A percentile compares a stretch with the other conserved stretches of the same genome.
phyloP scores from a whole-genome alignment of 2,329 filamentous ascomycete species.

The Metarhizium brunneum region DNA sequence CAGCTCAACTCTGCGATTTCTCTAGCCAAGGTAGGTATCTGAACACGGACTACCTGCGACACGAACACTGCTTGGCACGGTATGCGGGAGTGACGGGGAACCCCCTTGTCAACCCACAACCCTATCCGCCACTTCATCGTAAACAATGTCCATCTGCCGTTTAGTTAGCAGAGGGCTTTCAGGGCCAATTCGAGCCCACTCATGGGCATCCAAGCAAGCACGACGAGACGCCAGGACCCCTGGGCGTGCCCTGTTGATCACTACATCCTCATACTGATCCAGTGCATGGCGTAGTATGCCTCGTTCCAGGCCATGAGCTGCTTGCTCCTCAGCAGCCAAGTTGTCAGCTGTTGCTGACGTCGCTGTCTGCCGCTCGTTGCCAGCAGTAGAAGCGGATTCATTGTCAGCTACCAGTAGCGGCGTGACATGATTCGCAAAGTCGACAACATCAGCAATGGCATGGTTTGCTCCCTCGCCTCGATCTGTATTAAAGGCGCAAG shows the following conservation, averaged over 20 bases:
- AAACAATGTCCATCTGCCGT: constrained; percentile 24
- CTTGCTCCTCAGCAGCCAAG: neutral
- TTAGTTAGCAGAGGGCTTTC: constrained; percentile 29
- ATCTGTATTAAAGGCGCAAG: constrained; percentile 24
- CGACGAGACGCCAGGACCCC: constrained; percentile 40
- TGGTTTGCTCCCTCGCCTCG: constrained; percentile 50
- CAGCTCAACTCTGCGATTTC: too few relatives aligned
- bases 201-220: constrained; percentile 46
- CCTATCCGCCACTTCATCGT: constrained; percentile 14
- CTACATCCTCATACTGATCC: constrained; percentile 33
- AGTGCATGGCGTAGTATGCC: constrained; percentile 18
- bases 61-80: too few relatives aligned
- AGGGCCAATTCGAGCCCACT: constrained; percentile 31
- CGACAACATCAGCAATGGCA: constrained; percentile 40
- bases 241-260: constrained; percentile 31
- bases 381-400: neutral
- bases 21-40: too few relatives aligned
- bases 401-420: constrained; percentile 10
- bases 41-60: too few relatives aligned
- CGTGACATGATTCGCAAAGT: constrained; percentile 27
- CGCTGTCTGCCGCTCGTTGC: neutral
- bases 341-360: neutral
- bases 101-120: neutral
- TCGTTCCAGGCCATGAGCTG: neutral
- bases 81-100: too few relatives aligned